These are phyloP conservation scores for Fusarium veterinarium DNA, from an alignment of 2,329 filamentous ascomycete species.

Conservation along the genomic window DNA sequence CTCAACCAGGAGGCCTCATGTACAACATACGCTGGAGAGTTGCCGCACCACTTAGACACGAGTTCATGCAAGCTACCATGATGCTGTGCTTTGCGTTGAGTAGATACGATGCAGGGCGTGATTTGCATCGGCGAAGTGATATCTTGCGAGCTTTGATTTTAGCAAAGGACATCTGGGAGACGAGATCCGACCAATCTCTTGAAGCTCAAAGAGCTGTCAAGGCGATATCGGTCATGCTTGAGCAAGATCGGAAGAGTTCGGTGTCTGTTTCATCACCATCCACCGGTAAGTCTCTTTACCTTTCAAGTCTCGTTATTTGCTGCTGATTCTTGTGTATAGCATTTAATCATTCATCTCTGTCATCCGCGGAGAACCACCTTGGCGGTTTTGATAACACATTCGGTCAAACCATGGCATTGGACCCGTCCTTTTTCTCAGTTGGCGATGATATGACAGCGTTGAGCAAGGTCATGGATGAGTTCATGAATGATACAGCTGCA, in stretches of 20 bases:
- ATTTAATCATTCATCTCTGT: background rate
- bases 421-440: conserved; percentile 16
- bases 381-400: conserved; percentile 15
- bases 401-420: conserved; percentile 23
- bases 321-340: background rate
- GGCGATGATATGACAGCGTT: conserved; percentile 8
- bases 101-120: background rate
- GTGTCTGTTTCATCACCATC: background rate
- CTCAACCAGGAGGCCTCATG: conserved; percentile 30
- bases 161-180: conserved; percentile 3
- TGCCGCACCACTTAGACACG: conserved; percentile 24
- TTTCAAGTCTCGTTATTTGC: background rate
- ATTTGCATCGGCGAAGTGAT: background rate
- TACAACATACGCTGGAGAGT: conserved; percentile 37
- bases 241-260: background rate
- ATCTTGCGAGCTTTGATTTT: conserved; percentile 5
- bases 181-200: background rate
- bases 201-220: conserved; percentile 14
- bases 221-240: conserved; percentile 9
- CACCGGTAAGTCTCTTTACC: background rate
- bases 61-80: conserved; percentile 33
- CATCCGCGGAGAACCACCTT: background rate
- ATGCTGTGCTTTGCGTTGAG: conserved; percentile 36
- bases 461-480: conserved; percentile 11
- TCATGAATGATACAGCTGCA: conserved; percentile 3